phyloP scores from a whole-genome alignment of 495 filamentous ascomycete species.

The Lasiosphaeria miniovina region DNA sequence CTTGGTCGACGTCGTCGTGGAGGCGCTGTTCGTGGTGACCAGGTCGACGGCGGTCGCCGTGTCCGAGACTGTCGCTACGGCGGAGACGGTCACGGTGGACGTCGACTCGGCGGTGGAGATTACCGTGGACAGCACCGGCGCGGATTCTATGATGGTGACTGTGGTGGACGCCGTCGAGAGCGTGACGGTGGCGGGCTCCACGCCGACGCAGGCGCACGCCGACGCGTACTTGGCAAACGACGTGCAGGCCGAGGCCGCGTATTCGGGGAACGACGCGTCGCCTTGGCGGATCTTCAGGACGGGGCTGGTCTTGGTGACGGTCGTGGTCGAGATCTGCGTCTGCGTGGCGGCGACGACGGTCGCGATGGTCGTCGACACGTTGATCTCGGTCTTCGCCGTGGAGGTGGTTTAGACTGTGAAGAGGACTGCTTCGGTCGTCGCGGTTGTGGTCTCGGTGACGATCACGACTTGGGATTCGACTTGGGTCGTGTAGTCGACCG shows the following conservation, averaged over 20 bases:
- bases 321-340: constrained; percentile 1
- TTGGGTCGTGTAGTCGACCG: constrained; percentile 11
- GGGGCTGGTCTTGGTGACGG: not conserved
- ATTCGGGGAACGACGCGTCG: constrained; percentile 7
- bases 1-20: constrained; percentile 13
- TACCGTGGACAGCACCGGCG: not conserved
- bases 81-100: constrained; percentile 4
- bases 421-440: not conserved
- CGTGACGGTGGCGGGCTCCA: constrained; percentile 10
- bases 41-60: constrained; percentile 6
- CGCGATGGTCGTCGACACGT: not conserved
- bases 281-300: constrained; percentile 3
- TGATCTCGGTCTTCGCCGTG: constrained; percentile 4
- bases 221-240: constrained; percentile 18
- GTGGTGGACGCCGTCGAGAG: constrained; percentile 2
- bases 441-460: constrained; percentile 8
- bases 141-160: constrained; percentile 12
- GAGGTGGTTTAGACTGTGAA: constrained; percentile 1
- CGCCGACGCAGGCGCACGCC: constrained; percentile 18
- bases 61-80: constrained; percentile 2
- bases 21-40: constrained; percentile 9
- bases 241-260: constrained; percentile 14
- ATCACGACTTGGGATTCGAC: constrained; percentile 5
- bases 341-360: constrained; percentile 4
- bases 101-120: constrained; percentile 8